Conservation (phyloP, 2,329 filamentous ascomycete species). For the Botrytis cinerea region DNA sequence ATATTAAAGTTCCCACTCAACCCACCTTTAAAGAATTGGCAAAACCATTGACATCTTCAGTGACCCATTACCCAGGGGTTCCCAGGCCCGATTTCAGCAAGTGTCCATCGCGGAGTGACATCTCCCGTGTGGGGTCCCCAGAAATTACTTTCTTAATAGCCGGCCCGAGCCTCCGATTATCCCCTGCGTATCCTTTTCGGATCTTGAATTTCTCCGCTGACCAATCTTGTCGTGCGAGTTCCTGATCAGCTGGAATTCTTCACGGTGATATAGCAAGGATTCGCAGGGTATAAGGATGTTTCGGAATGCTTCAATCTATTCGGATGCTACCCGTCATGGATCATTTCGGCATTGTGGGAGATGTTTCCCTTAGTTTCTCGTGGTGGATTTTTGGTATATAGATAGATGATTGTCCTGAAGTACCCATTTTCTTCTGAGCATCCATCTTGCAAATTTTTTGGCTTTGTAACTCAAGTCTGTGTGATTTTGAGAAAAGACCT, state of each 20-base stretch:
- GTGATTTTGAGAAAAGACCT: not conserved
- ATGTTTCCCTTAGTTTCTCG: not conserved
- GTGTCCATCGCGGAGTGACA: not conserved
- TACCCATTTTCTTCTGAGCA: too few species aligned
- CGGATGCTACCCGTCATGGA: not conserved
- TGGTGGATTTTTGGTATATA: not conserved
- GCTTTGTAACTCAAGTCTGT: not conserved
- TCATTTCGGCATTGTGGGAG: slow-evolving; percentile 9
- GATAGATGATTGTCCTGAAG: not conserved
- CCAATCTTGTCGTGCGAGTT: not conserved
- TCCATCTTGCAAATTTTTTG: too few species aligned
- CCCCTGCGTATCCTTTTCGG: not conserved
- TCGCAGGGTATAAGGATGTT: not conserved
- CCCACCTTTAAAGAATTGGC: too few species aligned
- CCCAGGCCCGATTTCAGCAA: not conserved
- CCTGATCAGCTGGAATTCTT: not conserved
- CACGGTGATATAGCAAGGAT: not conserved
- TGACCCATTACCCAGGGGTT: too few species aligned
- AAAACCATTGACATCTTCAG: too few species aligned
- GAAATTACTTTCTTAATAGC: not conserved
- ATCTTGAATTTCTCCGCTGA: not conserved
- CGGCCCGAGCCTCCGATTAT: slow-evolving; percentile 20
- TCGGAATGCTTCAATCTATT: not conserved
- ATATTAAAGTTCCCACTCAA: too few species aligned
- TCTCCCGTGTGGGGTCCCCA: slow-evolving; percentile 2